Evolutionary conservation across 2,329 filamentous ascomycete species (phyloP), one percentile per base, ranked within the genome.

Genomic region (Ophiostoma sp.): DNA sequence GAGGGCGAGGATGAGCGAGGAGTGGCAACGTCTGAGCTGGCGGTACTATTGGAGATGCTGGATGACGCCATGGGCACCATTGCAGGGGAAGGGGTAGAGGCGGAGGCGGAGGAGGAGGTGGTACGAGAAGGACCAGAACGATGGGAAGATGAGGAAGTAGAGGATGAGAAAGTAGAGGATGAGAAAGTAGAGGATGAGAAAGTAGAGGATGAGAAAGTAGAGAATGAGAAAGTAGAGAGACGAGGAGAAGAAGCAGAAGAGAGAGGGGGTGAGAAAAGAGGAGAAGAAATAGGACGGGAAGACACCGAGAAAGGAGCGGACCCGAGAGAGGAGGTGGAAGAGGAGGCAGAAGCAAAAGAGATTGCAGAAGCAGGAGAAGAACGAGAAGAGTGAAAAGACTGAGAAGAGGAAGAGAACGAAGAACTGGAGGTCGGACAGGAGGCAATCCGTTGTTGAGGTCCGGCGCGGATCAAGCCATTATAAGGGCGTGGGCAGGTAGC

Each of bases 1-100:
- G 81, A 81, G 64, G 83, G 82, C 70, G 83, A 85, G 66, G 79
- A 77, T 65, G 84, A 85, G 73, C 81, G 81, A 76, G 84, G 83
- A 68, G 83, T 85, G 75, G 81, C 81, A 75, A 83, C 80, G 78
- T 85, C 82, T 75, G 80, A 79, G 68, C 71, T 75, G 70, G 79
- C 79, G 74, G 79, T 78, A 74, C 79, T 84, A 76, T 79, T 78
- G 70, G 60, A 42, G 16, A n/a, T 60, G 55, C 55, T 42, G 9
- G 75, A 76, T 69, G 79, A 80, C 76, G 80, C 79, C 80, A 81
- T 81, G 75, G 77, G 77, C 67, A 71, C 40, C 60, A 63, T 63
- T 42, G 40, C 60, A 72, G 72, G 66, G 74, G 74, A 74, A 72
- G 70, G 68, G 74, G 63, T 36, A 36, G 63, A 40, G 66, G 49